phyloP scores from a whole-genome alignment of 306 rosid species.

The Gastrolobium villosum region DNA sequence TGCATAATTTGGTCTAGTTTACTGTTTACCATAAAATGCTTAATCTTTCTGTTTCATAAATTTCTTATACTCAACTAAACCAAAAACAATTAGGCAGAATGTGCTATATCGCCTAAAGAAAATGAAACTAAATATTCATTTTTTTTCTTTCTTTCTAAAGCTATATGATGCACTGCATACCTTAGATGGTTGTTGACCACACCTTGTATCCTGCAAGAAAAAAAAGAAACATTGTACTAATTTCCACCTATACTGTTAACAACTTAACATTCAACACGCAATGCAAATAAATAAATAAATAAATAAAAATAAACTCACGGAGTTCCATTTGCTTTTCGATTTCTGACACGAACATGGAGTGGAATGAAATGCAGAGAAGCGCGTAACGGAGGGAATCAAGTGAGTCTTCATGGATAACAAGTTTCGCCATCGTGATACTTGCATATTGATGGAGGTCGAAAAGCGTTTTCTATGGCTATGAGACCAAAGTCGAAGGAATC shows the following conservation, averaged over 20 bases:
- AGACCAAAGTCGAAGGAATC: slow-evolving; percentile 34
- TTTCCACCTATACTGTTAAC: not conserved
- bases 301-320: slow-evolving; percentile 53
- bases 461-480: not conserved
- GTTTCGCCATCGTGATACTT: slow-evolving; percentile 66
- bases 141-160: not conserved
- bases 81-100: not conserved
- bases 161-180: slow-evolving; percentile 43
- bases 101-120: not conserved
- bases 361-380: slow-evolving; percentile 68
- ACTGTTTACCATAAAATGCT: slow-evolving; percentile 1
- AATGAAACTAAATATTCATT: slow-evolving; percentile 24
- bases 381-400: slow-evolving; percentile 50
- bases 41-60: not conserved
- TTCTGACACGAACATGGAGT: slow-evolving; percentile 63
- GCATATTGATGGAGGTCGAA: slow-evolving; percentile 55
- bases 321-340: slow-evolving; percentile 60
- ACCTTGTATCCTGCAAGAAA: slow-evolving; percentile 52
- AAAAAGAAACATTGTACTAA: no score
- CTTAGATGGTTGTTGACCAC: slow-evolving; percentile 63
- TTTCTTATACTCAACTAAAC: not conserved
- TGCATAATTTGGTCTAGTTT: slow-evolving; percentile 14
- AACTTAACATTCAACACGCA: not conserved
- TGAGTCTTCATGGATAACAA: slow-evolving; percentile 54
- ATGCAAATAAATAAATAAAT: not conserved